A percentile compares a stretch with the other conserved stretches of the same genome.
phyloP scores from a whole-genome alignment of 2,329 filamentous ascomycete species.

The Paracorniculantispora psalliotae region DNA sequence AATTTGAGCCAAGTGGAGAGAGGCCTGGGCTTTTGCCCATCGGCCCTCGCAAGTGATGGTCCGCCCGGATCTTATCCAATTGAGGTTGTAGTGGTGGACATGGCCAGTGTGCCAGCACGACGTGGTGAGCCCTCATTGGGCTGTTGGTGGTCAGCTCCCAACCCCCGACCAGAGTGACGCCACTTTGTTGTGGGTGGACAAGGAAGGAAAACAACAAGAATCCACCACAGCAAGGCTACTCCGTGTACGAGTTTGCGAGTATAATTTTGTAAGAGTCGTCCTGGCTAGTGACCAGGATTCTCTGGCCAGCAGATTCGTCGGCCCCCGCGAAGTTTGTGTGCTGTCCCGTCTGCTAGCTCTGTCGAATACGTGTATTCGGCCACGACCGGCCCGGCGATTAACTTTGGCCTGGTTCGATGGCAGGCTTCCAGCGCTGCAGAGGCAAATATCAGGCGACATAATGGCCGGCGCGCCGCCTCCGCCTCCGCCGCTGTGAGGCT shows the following conservation, averaged over 20 bases:
- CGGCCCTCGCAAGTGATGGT: slow-evolving; percentile 12
- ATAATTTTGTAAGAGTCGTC: not conserved
- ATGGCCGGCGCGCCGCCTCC: no score
- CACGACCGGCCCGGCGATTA: not conserved
- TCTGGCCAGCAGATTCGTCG: no score
- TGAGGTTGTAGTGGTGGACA: slow-evolving; percentile 10
- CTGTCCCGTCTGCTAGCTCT: not conserved
- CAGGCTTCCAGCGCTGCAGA: no score
- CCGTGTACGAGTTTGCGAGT: not conserved
- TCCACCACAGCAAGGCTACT: slow-evolving; percentile 11
- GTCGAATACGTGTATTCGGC: not conserved
- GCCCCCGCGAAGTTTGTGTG: not conserved
- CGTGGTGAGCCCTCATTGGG: slow-evolving; percentile 15
- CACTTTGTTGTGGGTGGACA: slow-evolving; percentile 12
- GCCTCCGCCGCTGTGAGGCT: not conserved
- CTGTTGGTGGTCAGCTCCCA: slow-evolving; percentile 9
- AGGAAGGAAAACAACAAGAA: not conserved
- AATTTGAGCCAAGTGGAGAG: slow-evolving; percentile 10
- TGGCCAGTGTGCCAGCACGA: slow-evolving; percentile 14
- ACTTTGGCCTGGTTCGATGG: not conserved
- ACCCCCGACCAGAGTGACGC: slow-evolving; percentile 11
- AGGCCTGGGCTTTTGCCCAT: slow-evolving; percentile 5
- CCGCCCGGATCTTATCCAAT: slow-evolving; percentile 13
- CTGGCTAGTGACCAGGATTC: not conserved
- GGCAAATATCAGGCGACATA: no score